Evolutionary conservation across 2,329 filamentous ascomycete genomes (phyloP).

Genomic region (Microdochium paspali): DNA sequence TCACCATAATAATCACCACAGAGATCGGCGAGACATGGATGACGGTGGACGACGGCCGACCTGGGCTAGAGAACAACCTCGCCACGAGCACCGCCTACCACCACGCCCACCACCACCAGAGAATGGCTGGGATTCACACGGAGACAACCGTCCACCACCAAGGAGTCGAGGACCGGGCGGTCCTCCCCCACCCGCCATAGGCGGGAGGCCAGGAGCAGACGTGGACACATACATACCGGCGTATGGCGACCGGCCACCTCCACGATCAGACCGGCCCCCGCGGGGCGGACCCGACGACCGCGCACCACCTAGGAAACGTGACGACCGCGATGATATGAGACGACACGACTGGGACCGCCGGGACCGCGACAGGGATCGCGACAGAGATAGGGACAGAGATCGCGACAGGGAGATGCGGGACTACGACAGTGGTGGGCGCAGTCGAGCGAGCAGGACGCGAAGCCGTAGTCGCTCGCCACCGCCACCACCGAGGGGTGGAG

Average conservation of each 20-base stretch:
- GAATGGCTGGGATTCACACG: slow-evolving; percentile 27
- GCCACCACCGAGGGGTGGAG: slow-evolving; percentile 22
- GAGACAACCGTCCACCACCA: slow-evolving; percentile 22
- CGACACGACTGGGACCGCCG: slow-evolving; percentile 28
- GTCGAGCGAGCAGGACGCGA: slow-evolving; percentile 28
- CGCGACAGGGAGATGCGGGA: slow-evolving; percentile 29
- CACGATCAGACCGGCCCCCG: neutral
- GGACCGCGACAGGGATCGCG: slow-evolving; percentile 12
- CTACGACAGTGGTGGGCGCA: slow-evolving; percentile 22
- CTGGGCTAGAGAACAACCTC: slow-evolving; percentile 40
- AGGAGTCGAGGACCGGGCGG: slow-evolving; percentile 20
- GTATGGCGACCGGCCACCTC: slow-evolving; percentile 26
- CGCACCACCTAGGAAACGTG: slow-evolving; percentile 18
- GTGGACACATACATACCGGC: slow-evolving; percentile 42
- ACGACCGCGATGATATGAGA: slow-evolving; percentile 24
- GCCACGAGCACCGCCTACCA: slow-evolving; percentile 29
- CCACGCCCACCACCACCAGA: slow-evolving; percentile 39
- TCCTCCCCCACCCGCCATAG: neutral
- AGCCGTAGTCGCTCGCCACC: slow-evolving; percentile 35
- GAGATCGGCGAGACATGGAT: slow-evolving; percentile 22
- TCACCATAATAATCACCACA: slow-evolving; percentile 26
- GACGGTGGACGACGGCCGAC: slow-evolving; percentile 35
- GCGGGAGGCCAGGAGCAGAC: slow-evolving; percentile 17
- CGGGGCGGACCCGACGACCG: slow-evolving; percentile 11
- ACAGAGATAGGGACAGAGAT: slow-evolving; percentile 23